phyloP scores from a whole-genome alignment of 2,329 filamentous ascomycete species.

The Trichoderma semiorbis region DNA sequence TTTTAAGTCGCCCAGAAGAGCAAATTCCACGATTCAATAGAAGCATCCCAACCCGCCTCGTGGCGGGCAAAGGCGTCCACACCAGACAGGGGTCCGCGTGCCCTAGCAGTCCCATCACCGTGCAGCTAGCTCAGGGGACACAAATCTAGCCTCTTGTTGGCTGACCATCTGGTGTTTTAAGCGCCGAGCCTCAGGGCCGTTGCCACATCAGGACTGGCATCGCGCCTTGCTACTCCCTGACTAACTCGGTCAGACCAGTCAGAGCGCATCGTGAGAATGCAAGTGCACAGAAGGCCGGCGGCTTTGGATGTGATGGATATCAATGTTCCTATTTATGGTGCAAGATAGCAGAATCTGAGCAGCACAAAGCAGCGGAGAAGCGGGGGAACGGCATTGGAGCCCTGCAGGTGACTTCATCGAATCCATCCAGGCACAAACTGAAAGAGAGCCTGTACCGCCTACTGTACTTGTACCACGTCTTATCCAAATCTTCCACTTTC shows the following conservation, averaged over 20 bases:
- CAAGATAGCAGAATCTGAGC: background rate
- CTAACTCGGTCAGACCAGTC: slow-evolving; percentile 15
- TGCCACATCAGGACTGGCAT: slow-evolving; percentile 19
- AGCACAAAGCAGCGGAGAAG: background rate
- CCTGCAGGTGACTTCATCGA: background rate
- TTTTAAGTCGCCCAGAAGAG: background rate
- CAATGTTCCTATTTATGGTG: slow-evolving; percentile 11
- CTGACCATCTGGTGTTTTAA: slow-evolving; percentile 21
- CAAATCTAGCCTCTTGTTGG: slow-evolving; percentile 16
- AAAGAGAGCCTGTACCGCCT: background rate
- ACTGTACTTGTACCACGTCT: background rate
- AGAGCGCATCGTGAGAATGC: background rate
- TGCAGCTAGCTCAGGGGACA: slow-evolving; percentile 15
- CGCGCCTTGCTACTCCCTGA: background rate
- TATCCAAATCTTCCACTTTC: background rate
- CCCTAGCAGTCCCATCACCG: slow-evolving; percentile 13
- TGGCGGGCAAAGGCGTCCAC: background rate
- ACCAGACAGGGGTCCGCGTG: background rate
- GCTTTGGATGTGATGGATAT: slow-evolving; percentile 9
- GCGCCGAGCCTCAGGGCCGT: slow-evolving; percentile 22
- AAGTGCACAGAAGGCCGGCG: background rate
- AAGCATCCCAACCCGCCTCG: background rate
- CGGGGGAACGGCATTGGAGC: background rate
- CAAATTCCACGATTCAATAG: background rate
- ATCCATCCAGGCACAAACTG: background rate